Base-by-base conservation (phyloP, 1,139 yeast species). In the Nakaseomyces kungkrabaensis region DNA sequence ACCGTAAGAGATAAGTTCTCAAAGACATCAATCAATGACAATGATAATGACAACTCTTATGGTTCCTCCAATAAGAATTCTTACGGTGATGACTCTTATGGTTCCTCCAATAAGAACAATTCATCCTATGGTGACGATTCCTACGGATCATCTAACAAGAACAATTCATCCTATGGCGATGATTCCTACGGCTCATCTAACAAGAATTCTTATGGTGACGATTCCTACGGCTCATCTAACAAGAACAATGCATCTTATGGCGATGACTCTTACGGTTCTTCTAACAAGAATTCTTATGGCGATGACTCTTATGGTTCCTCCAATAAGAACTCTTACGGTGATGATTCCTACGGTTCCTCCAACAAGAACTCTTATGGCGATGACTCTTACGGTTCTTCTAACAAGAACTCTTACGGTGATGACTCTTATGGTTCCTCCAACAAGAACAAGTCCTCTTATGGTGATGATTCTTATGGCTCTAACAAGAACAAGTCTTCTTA, bases 111-210 rank as follows among this genome's bases (percentile, higher is more conserved):
- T 50, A 48, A 48, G 41, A 48, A 53, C 43, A 46, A 49, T 8
- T 47, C 50, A 7, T 50, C 51, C 27, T 50, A 60, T 47, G 61
- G 63, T 36, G 53, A 59, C 38, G 60, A 56, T 47, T 59, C 67
- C 24, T 62, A 59, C 50, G 67, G 68, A 24, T 59, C 58, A 6
- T 53, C 56, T 43, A 50, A 51, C 50, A 46, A 46, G 33, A 46
- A 49, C 37, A 40, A 57, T 47, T 25, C 43, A 48, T 54, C 56
- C 33, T 52, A 60, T 50, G 58, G 61, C 37, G 50, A 52, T 46
- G 61, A 61, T 48, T 56, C 65, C 8, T 63, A 62, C 44, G 68
- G 67, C 5, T 56, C 59, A 26, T 56, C 63, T 31, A 51, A 53
- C 46, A 47, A 52, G 38, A 46, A 50, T 51, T 54, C 56, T 32